Evolutionary conservation across 257 asterid species (phyloP).

Genomic region (Salvia rosmarinus): DNA sequence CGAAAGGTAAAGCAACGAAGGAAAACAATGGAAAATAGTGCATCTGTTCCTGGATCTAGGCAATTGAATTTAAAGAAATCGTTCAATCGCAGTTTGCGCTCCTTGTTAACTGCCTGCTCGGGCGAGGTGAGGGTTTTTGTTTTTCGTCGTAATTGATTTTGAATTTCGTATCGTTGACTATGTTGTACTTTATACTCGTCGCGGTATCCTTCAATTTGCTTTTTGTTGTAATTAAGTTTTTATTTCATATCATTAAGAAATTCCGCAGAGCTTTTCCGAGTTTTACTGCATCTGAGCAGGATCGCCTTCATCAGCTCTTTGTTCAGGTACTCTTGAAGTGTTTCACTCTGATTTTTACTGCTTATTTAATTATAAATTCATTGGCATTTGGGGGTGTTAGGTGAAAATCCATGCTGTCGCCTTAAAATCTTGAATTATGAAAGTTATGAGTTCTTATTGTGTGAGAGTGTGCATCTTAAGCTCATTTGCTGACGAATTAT

Average conservation of each 20-base stretch:
- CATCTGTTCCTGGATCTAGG: constrained; percentile 50
- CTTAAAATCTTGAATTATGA: not conserved
- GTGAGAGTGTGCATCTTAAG: not conserved
- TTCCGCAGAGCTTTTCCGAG: constrained; percentile 48
- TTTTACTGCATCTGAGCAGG: constrained; percentile 47
- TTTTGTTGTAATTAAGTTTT: not conserved
- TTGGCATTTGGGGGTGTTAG: not conserved
- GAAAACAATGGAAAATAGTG: constrained; percentile 39
- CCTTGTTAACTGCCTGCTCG: constrained; percentile 56
- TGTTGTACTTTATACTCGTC: not conserved
- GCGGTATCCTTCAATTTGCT: not conserved
- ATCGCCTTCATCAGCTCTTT: constrained; percentile 50
- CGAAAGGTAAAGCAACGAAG: not conserved
- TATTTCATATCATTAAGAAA: constrained; percentile 36
- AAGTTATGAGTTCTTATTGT: not conserved
- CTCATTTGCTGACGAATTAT: not conserved
- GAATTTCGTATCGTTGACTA: not conserved
- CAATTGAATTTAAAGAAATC: constrained; percentile 54
- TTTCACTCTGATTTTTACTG: not conserved
- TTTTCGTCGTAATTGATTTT: not conserved
- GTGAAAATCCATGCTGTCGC: not conserved
- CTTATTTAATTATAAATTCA: not conserved
- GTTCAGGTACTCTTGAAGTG: constrained; percentile 37
- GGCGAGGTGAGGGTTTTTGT: constrained; percentile 47
- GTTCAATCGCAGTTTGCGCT: constrained; percentile 46